Evolutionary conservation across 208 protist species (phyloP).

Genomic region (Leishmania aethiopica): DNA sequence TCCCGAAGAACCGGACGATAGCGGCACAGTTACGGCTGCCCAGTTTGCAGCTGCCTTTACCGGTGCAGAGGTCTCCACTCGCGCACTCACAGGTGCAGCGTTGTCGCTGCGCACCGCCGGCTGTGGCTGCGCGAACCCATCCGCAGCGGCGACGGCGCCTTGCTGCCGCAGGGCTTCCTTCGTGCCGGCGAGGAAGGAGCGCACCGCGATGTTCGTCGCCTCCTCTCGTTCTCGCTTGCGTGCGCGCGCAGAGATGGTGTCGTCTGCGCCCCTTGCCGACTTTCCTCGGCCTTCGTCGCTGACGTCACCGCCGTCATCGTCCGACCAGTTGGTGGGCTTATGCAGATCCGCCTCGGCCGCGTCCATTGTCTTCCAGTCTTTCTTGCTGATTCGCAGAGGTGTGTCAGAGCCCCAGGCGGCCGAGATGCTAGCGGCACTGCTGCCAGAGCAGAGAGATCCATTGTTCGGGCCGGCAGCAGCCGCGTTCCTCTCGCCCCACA

Average conservation of each 20-base stretch:
- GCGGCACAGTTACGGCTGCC: not conserved
- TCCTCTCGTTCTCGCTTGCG: slow-evolving; percentile 21
- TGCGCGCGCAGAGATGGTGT: slow-evolving; percentile 7
- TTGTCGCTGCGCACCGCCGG: not conserved
- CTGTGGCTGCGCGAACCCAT: not conserved
- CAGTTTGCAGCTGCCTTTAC: not conserved
- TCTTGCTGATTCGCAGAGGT: slow-evolving; percentile 28
- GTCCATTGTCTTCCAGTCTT: slow-evolving; percentile 68
- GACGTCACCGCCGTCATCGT: slow-evolving; percentile 19
- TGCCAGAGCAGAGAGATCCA: not conserved
- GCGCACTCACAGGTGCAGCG: not conserved
- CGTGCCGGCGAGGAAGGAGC: slow-evolving; percentile 5
- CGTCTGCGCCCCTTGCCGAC: not conserved
- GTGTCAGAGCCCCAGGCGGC: slow-evolving; percentile 21
- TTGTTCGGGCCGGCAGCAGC: not conserved
- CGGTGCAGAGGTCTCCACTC: not conserved
- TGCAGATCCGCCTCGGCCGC: slow-evolving; percentile 35
- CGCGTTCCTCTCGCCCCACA: slow-evolving; percentile 28
- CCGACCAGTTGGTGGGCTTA: slow-evolving; percentile 24
- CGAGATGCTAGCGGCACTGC: slow-evolving; percentile 10
- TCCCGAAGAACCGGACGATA: not conserved
- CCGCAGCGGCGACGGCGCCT: not conserved
- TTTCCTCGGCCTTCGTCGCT: slow-evolving; percentile 2
- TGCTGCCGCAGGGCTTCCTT: slow-evolving; percentile 22
- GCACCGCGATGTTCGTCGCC: slow-evolving; percentile 17